Evolutionary conservation across 345 rosid genomes (phyloP), one percentile per base, ranked within the genome.

Genomic region (Bruguiera gymnorhiza): DNA sequence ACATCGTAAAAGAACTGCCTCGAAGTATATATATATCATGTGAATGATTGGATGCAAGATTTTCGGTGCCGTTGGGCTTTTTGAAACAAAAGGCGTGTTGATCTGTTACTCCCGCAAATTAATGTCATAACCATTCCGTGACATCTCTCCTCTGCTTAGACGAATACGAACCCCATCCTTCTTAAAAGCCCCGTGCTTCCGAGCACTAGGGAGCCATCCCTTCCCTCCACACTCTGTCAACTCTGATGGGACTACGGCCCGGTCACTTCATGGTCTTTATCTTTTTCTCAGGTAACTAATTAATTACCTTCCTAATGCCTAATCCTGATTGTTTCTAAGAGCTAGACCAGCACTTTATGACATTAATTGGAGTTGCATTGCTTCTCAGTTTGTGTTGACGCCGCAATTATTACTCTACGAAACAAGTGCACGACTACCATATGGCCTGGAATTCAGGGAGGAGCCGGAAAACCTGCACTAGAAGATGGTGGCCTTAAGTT

Each of bases 371-470:
- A 21, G 6, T 9, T 36, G 3, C 24, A 15, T 37, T 37, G 3
- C 52, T 6, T 23, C 37, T 32, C 37, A 53, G 50, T 60, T 53
- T 60, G 60, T 55, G 32, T 21, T 53, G 61, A 67, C 34, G 70
- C 70, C 11, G 70, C 70, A 0, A n/a, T 60, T 39, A 73, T 77
- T 34, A 69, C 77, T 0, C 15, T 69, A 26, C 54, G 54, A 73
- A 85, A 85, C 75, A 81, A 76, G 59, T 85, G 88, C 72, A 72
- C 67, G 8, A 71, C 67, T 65, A 60, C 85, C 20, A 63, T 83
- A 57, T 81, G 85, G 88, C 88, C 86, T 26, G 86, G 76, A 30
- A 75, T 77, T 18, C 73, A 70, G n/a, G 51, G 81, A 10, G 79
- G 83, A n/a, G 70, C 82, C 34, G 85, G 85, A 29, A 74, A 73